phyloP scores from a whole-genome alignment of 768 basidiomycete genomes.

The Lactifluus volemus region DNA sequence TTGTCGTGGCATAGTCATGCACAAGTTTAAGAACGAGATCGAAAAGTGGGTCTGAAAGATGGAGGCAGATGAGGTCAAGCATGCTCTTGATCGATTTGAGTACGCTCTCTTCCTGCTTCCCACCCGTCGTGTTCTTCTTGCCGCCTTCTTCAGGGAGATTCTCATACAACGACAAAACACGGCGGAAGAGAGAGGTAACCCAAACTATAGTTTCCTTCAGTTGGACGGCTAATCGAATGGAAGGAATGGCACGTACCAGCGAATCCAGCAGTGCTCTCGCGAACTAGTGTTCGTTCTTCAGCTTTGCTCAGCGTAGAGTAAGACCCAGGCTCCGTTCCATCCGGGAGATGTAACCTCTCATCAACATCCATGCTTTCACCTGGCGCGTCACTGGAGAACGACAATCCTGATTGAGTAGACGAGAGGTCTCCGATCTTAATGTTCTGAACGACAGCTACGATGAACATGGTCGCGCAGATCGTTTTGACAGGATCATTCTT shows the following conservation, averaged over 20 bases:
- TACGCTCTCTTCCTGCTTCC: conserved; percentile 72
- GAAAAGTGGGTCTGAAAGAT: conserved; percentile 71
- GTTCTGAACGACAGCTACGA: conserved; percentile 61
- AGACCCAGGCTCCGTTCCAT: conserved; percentile 37
- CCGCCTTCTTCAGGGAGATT: conserved; percentile 95
- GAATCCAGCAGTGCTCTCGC: conserved; percentile 72
- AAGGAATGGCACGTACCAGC: conserved; percentile 41
- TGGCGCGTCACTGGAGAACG: conserved; percentile 45
- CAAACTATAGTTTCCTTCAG: conserved; percentile 43
- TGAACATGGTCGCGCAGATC: conserved; percentile 71
- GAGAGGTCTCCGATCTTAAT: conserved; percentile 75
- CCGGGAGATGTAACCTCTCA: conserved; percentile 40
- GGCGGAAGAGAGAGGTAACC: conserved; percentile 68
- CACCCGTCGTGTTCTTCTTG: conserved; percentile 72
- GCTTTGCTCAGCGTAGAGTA: conserved; percentile 41
- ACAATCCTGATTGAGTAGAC: conserved; percentile 46
- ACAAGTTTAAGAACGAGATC: conserved; percentile 80
- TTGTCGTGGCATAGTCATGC: conserved; percentile 80
- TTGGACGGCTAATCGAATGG: not conserved
- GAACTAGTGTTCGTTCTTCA: conserved; percentile 63
- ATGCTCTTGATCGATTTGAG: conserved; percentile 74
- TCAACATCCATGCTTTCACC: conserved; percentile 50
- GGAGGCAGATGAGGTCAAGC: conserved; percentile 72
- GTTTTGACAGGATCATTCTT: conserved; percentile 81
- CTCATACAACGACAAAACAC: conserved; percentile 76